Evolutionary conservation across 140 eudicot genomes (phyloP).

Genomic region (Artemisia princeps): DNA sequence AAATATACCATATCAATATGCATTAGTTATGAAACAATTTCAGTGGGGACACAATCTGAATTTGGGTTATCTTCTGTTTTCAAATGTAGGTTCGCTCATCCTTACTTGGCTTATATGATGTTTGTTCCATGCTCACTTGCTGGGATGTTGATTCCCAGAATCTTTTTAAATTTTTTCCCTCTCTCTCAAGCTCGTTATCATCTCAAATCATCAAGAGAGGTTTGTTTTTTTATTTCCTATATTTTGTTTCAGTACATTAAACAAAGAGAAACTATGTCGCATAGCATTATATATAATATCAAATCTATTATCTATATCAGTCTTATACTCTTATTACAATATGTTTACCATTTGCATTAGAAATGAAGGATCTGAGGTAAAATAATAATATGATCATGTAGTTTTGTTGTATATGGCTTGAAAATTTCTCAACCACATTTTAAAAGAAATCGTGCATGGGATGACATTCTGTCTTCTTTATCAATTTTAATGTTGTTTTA

Average conservation of each 20-base stretch:
- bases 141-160: conserved; percentile 71
- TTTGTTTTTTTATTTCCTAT: conserved; percentile 18
- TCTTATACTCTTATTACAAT: not conserved
- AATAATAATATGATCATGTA: not conserved
- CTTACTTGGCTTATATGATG: conserved; percentile 80
- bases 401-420: not conserved
- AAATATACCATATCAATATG: no score
- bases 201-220: conserved; percentile 53
- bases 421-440: not conserved
- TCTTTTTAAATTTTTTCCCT: conserved; percentile 43
- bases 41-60: conserved; percentile 9
- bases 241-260: not conserved
- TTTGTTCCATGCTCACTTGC: conserved; percentile 82
- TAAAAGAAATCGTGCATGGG: not conserved
- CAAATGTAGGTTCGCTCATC: conserved; percentile 78
- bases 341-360: conserved; percentile 5
- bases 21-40: not conserved
- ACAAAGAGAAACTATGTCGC: no score
- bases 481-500: conserved; percentile 13
- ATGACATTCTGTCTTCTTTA: conserved; percentile 1
- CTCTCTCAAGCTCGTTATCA: conserved; percentile 54
- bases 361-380: conserved; percentile 7
- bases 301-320: not conserved
- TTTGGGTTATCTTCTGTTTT: conserved; percentile 13
- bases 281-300: no score